phyloP scores from a whole-genome alignment of 768 basidiomycete genomes.

The Solioccasus polychromus region DNA sequence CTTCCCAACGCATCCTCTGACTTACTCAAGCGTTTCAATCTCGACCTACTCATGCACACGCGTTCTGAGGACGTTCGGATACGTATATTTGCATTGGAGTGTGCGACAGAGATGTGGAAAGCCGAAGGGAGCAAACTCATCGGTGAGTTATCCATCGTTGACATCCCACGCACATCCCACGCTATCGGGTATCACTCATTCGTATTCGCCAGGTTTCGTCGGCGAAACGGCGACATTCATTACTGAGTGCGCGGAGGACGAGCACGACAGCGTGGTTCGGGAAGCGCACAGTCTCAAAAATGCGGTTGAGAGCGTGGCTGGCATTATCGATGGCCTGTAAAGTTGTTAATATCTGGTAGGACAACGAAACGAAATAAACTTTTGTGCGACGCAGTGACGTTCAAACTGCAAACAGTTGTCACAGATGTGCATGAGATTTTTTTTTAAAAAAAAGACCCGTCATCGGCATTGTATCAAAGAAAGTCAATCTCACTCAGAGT shows the following conservation, averaged over 20 bases:
- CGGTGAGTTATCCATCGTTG: constrained; percentile 44
- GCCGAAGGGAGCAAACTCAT: constrained; percentile 70
- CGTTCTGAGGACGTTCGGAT: constrained; percentile 73
- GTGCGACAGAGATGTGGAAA: constrained; percentile 73
- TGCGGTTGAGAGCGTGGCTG: constrained; percentile 69
- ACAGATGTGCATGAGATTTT: too few species aligned
- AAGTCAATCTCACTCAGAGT: too few species aligned
- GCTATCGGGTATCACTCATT: too few species aligned
- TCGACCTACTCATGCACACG: constrained; percentile 83
- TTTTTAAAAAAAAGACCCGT: too few species aligned
- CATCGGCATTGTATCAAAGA: too few species aligned
- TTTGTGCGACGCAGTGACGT: too few species aligned
- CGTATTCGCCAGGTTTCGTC: constrained; percentile 53
- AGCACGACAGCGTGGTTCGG: constrained; percentile 76
- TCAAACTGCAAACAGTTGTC: too few species aligned
- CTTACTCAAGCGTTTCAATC: constrained; percentile 77
- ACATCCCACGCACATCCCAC: neutral
- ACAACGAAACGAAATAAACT: too few species aligned
- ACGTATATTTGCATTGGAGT: constrained; percentile 69
- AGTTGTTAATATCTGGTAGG: neutral
- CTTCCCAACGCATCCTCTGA: constrained; percentile 22
- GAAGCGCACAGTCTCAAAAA: constrained; percentile 66
- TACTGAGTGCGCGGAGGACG: constrained; percentile 84
- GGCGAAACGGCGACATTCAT: constrained; percentile 85
- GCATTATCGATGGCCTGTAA: constrained; percentile 43